These are phyloP conservation scores for Penicillium janthinellum DNA, from an alignment of 2,329 filamentous ascomycete species.

Conservation along the genomic window DNA sequence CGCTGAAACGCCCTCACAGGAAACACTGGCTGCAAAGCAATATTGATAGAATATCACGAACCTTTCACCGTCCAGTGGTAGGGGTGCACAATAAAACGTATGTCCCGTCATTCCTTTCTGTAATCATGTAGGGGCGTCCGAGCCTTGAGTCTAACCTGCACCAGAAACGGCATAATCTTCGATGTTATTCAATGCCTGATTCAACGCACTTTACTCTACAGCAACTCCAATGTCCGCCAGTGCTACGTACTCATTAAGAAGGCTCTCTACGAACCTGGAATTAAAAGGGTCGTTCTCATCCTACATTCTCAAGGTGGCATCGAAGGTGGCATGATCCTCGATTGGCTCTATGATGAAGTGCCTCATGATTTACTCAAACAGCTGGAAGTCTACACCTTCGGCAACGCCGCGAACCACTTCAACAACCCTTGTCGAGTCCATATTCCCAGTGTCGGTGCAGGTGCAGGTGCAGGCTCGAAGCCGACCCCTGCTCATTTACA, in stretches of 20 bases:
- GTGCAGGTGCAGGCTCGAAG: slow-evolving; percentile 22
- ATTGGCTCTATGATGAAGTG: slow-evolving; percentile 73
- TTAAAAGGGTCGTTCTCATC: slow-evolving; percentile 71
- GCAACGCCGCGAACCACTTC: slow-evolving; percentile 75
- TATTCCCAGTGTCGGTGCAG: slow-evolving; percentile 26
- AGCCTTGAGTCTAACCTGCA: not conserved
- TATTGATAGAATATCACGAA: slow-evolving; percentile 68
- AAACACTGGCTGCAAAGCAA: slow-evolving; percentile 69
- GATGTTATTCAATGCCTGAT: no score
- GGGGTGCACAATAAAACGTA: slow-evolving; percentile 74
- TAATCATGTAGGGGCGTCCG: not conserved
- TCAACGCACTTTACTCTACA: slow-evolving; percentile 51
- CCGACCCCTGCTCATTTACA: not conserved
- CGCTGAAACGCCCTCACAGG: slow-evolving; percentile 15
- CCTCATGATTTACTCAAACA: slow-evolving; percentile 65
- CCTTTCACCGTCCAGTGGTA: no score
- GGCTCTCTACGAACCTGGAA: slow-evolving; percentile 60
- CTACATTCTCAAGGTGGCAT: slow-evolving; percentile 78
- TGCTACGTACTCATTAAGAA: slow-evolving; percentile 65
- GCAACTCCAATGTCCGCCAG: slow-evolving; percentile 64
- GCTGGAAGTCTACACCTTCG: slow-evolving; percentile 74
- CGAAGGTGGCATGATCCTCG: slow-evolving; percentile 69
- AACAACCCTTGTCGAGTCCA: slow-evolving; percentile 66
- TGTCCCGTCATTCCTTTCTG: not conserved
- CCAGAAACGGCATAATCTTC: not conserved